These are phyloP conservation scores for Rhynchospora pubera DNA, from an alignment of 176 grass and related monocot genomes.

Conservation along the genomic window DNA sequence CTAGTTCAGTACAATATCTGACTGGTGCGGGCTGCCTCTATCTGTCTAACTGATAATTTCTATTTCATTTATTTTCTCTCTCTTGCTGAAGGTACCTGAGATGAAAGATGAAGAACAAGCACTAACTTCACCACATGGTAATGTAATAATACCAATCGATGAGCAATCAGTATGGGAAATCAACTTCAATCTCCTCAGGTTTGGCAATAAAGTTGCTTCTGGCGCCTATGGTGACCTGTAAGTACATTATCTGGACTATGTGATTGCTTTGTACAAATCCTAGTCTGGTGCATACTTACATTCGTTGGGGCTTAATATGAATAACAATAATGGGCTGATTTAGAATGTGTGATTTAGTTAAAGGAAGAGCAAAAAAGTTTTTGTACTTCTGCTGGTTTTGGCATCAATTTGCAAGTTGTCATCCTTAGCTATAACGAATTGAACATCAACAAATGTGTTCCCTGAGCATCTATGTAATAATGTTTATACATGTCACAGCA, in stretches of 20 bases:
- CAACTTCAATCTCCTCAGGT: slow-evolving; percentile 58
- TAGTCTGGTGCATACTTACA: no score
- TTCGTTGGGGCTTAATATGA: not conserved
- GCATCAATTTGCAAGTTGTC: not conserved
- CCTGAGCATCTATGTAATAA: not conserved
- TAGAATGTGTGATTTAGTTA: not conserved
- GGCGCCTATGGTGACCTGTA: slow-evolving; percentile 83
- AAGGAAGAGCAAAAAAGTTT: not conserved
- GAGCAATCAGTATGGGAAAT: slow-evolving; percentile 80
- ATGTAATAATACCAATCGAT: slow-evolving; percentile 75
- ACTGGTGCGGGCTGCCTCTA: not conserved
- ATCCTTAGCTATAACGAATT: slow-evolving; percentile 1
- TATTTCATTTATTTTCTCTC: not conserved
- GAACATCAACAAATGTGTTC: not conserved
- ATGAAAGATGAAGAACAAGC: slow-evolving; percentile 25
- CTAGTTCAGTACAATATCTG: not conserved
- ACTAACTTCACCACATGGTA: slow-evolving; percentile 24
- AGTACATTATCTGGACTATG: slow-evolving; percentile 26
- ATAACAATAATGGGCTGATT: not conserved
- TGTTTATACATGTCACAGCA: not conserved
- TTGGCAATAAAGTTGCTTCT: slow-evolving; percentile 63
- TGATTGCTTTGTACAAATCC: not conserved
- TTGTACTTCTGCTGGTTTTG: not conserved
- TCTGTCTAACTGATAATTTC: not conserved
- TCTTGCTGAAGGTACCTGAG: slow-evolving; percentile 1